Evolutionary conservation across 1,139 yeast species (phyloP), one percentile per base, ranked within the genome.

Genomic region (Cylindricascospora bacillispora): DNA sequence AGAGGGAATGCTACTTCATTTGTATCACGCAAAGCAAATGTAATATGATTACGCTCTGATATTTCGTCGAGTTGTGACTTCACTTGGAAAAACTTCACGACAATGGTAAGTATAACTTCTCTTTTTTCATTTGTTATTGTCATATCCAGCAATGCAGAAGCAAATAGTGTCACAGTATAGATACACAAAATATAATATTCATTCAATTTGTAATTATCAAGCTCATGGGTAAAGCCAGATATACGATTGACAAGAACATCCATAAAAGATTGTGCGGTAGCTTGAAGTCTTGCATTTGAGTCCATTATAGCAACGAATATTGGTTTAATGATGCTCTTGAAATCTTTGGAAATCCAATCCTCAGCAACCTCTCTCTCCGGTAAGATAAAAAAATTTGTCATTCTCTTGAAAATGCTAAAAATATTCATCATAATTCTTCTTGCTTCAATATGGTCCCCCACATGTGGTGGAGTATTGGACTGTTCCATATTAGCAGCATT

Each of bases 381-480:
- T 10, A 43, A 30, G 12, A 48, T 38, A 24, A 45, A 48, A 29
- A 40, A 49, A 25, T 43, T 41, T 1, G 52, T 40, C 32, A 49
- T 39, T 22, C 49, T 38, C 34, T 45, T 48, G 35, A 49, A 49
- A 15, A 49, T 47, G 28, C 52, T 43, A 24, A 50, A 49, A 7
- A 49, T 46, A 17, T 47, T 49, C 30, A 45, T 38, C 45, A 50
- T 41, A 5, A 50, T 41, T 17, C 42, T 42, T 32, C 57, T 38
- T 6, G 53, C 54, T 29, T 41, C 43, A 20, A 46, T 47, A 20
- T 41, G 37, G n/a, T 41, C 37, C 5, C 18, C 15, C 9, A 24
- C 24, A 11, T 32, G 30, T 13, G 22, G 25, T 19, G 21, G 16
- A 11, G 24, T 17, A 24, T 25, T 13, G 6, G 15, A 11, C 16